These are phyloP conservation scores for Combretum micranthum DNA, from an alignment of 345 rosid species.

Conservation along the genomic window DNA sequence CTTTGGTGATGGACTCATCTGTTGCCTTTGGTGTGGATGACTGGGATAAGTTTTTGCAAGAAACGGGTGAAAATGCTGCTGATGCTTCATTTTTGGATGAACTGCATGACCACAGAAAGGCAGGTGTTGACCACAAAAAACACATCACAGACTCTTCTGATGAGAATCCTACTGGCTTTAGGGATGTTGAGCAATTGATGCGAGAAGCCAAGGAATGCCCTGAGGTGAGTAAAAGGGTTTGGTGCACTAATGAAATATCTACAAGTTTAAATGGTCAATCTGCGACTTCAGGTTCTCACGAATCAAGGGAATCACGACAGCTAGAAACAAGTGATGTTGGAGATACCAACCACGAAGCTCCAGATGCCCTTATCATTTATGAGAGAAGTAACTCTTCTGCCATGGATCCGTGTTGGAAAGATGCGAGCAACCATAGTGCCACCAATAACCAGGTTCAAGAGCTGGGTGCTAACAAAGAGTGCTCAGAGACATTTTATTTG, in stretches of 20 bases:
- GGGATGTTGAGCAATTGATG: constrained; percentile 25
- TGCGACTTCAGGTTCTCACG: constrained; percentile 14
- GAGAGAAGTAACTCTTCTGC: constrained; percentile 13
- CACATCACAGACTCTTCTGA: constrained; percentile 11
- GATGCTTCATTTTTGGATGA: constrained; percentile 26
- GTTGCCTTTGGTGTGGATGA: constrained; percentile 87
- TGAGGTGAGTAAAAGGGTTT: constrained; percentile 16
- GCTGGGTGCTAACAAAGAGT: constrained; percentile 25
- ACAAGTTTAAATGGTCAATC: constrained; percentile 15
- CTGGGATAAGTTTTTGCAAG: constrained; percentile 84
- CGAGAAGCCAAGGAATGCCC: constrained; percentile 17
- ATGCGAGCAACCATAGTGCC: constrained; percentile 21
- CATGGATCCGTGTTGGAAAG: constrained; percentile 12
- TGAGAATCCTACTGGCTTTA: constrained; percentile 6
- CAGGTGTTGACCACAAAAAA: constrained; percentile 21
- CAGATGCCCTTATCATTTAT: constrained; percentile 16
- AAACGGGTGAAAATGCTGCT: constrained; percentile 32
- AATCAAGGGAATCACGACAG: constrained; percentile 20
- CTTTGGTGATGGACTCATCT: constrained; percentile 59
- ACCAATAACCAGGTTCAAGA: constrained; percentile 22
- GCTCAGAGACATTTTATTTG: constrained; percentile 27
- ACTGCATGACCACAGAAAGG: constrained; percentile 21
- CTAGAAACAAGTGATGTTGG: constrained; percentile 23
- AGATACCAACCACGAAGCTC: constrained; percentile 28
- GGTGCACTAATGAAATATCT: constrained; percentile 19